Evolutionary conservation across 371 early-diverging fungal genomes (phyloP).

Genomic region (Zancudomyces culisetae): DNA sequence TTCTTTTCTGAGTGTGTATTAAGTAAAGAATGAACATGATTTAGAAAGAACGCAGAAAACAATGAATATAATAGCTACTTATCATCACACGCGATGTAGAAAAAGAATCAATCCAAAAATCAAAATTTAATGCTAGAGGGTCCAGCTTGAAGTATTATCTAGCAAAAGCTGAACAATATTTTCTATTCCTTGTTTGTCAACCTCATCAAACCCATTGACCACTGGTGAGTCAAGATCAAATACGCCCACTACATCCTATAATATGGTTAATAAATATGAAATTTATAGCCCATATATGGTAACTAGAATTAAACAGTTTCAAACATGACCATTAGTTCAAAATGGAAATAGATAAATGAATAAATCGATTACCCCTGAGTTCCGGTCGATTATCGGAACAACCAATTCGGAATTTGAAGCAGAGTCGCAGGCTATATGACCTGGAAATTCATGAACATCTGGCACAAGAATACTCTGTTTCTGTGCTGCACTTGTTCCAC

Average conservation of each 20-base stretch:
- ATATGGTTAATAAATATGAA: background rate
- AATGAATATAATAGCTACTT: no score
- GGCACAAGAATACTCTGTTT: conserved; percentile 36
- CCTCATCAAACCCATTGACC: conserved; percentile 51
- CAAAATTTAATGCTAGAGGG: background rate
- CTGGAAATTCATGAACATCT: conserved; percentile 67
- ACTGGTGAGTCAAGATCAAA: conserved; percentile 70
- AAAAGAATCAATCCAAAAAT: no score
- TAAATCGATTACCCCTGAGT: conserved; percentile 18
- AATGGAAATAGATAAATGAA: conserved; percentile 1
- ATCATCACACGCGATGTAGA: no score
- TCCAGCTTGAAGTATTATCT: conserved; percentile 43
- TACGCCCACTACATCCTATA: conserved; percentile 40
- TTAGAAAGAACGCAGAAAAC: background rate
- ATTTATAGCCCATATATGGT: background rate
- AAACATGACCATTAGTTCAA: conserved; percentile 9
- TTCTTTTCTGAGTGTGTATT: no score
- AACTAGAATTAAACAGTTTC: background rate
- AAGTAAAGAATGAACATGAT: background rate
- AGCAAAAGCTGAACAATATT: conserved; percentile 39
- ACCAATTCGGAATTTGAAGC: conserved; percentile 76
- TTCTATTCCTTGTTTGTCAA: conserved; percentile 51
- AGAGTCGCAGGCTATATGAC: conserved; percentile 86
- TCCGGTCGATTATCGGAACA: conserved; percentile 45
- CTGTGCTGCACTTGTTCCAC: conserved; percentile 55